A percentile compares a stretch with the other conserved stretches of the same genome.
These are phyloP conservation scores for Malassezia dermatis DNA, from an alignment of 1,284 basidiomycete genomes.

Conservation along the genomic window DNA sequence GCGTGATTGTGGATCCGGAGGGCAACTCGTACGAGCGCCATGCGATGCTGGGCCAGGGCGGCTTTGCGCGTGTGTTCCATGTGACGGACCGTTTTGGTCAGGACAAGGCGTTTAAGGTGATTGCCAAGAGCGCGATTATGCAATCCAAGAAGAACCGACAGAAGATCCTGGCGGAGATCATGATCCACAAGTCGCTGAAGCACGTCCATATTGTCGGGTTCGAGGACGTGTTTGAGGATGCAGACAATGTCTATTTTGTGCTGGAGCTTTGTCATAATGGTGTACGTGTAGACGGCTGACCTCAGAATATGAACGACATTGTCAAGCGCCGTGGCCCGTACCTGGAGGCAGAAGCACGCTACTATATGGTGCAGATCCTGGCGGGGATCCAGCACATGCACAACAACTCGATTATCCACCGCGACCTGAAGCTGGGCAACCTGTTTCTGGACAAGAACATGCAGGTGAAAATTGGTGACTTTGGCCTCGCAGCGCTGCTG, in stretches of 20 bases:
- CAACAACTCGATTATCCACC: constrained; percentile 65
- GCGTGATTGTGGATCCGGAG: constrained; percentile 35
- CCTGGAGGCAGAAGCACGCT: constrained; percentile 82
- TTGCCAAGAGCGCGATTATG: constrained; percentile 47
- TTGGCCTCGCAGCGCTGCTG: constrained; percentile 89
- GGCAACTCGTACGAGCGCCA: constrained; percentile 30
- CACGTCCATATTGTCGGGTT: constrained; percentile 91
- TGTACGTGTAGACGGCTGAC: constrained; percentile 43
- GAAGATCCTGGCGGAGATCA: constrained; percentile 91
- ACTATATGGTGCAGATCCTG: constrained; percentile 85
- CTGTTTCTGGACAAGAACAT: constrained; percentile 81
- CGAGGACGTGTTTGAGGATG: constrained; percentile 88
- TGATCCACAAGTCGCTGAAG: constrained; percentile 80
- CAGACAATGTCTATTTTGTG: constrained; percentile 91
- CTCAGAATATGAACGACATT: constrained; percentile 68
- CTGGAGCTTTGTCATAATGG: constrained; percentile 85
- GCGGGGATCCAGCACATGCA: constrained; percentile 97
- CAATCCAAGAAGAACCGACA: constrained; percentile 50
- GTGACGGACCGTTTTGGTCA: constrained; percentile 37
- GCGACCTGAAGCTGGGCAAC: constrained; percentile 70
- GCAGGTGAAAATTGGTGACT: constrained; percentile 95
- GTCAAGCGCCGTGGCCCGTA: constrained; percentile 76
- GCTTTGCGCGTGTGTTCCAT: constrained; percentile 47
- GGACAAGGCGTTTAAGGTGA: constrained; percentile 50
- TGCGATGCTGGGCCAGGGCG: constrained; percentile 45